Conservation (phyloP, 2,329 filamentous ascomycete genomes). For the Aspergillus nomiae region DNA sequence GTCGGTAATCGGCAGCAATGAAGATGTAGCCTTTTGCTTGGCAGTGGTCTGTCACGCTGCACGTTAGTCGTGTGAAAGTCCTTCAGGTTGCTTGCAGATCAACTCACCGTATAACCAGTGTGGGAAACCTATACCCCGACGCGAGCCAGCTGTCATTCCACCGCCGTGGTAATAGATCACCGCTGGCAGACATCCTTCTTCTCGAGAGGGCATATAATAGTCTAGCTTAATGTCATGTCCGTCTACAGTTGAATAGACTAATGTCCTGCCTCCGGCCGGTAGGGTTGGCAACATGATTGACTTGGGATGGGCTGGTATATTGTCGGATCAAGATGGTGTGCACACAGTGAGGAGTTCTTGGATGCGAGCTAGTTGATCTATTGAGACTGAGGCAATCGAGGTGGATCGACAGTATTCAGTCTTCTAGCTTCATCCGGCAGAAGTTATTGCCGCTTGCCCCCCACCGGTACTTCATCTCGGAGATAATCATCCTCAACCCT, state of each 20-base stretch:
- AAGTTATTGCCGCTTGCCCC: not conserved
- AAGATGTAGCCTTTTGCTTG: slow-evolving; percentile 24
- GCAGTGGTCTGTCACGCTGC: slow-evolving; percentile 16
- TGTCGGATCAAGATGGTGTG: not conserved
- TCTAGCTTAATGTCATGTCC: slow-evolving; percentile 24
- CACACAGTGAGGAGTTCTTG: not conserved
- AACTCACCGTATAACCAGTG: slow-evolving; percentile 21
- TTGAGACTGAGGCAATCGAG: not conserved
- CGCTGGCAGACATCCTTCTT: slow-evolving; percentile 16
- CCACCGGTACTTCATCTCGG: too few relatives aligned
- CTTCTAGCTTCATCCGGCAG: not conserved
- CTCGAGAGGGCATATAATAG: slow-evolving; percentile 18
- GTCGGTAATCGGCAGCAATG: slow-evolving; percentile 25
- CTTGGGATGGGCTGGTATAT: not conserved
- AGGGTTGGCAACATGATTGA: not conserved
- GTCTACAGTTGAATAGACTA: slow-evolving; percentile 21
- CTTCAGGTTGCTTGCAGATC: not conserved
- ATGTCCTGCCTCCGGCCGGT: slow-evolving; percentile 4
- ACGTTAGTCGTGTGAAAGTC: not conserved
- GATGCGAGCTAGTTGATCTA: not conserved
- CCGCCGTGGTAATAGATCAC: slow-evolving; percentile 27
- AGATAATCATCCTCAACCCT: too few relatives aligned
- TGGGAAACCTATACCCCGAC: slow-evolving; percentile 12
- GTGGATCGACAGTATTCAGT: not conserved
- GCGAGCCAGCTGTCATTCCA: slow-evolving; percentile 26